A percentile compares a stretch with the other conserved stretches of the same genome.
Conservation (phyloP, 2,329 filamentous ascomycete genomes). For the Diaporthe citrichinensis region DNA sequence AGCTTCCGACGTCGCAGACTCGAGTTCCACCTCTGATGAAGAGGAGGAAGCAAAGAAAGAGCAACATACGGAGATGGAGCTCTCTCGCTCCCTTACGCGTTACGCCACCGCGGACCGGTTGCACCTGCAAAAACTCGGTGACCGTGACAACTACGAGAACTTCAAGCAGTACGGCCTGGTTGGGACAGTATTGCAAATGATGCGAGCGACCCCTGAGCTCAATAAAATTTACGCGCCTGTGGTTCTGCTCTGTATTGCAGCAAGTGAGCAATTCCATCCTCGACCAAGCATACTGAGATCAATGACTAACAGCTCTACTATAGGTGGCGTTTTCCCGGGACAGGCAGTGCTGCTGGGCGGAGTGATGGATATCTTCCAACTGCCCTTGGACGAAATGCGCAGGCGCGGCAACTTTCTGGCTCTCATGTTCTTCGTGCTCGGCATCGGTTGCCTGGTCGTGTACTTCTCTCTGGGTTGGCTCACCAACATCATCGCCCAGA, state of each 20-base stretch:
- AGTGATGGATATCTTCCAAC: constrained; percentile 6
- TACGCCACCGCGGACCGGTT: neutral
- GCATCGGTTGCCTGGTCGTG: neutral
- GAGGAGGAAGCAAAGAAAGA: constrained; percentile 31
- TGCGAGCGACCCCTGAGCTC: neutral
- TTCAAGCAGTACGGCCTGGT: constrained; percentile 16
- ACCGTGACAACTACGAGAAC: constrained; percentile 11
- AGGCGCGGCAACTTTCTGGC: neutral
- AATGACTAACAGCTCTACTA: neutral
- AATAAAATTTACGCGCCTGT: neutral
- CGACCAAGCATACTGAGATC: neutral
- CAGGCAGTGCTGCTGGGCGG: constrained; percentile 6
- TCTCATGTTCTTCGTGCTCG: constrained; percentile 11
- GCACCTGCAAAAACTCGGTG: neutral
- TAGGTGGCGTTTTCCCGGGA: constrained; percentile 12
- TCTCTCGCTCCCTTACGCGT: neutral
- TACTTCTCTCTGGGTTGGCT: neutral
- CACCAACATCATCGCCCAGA: neutral
- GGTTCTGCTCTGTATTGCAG: neutral
- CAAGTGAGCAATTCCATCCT: neutral
- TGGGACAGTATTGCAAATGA: neutral
- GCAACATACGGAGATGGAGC: neutral
- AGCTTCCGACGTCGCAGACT: neutral
- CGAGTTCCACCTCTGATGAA: constrained; percentile 27
- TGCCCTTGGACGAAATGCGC: constrained; percentile 3